phyloP scores from a whole-genome alignment of 345 rosid genomes.

The Salix dunnii region DNA sequence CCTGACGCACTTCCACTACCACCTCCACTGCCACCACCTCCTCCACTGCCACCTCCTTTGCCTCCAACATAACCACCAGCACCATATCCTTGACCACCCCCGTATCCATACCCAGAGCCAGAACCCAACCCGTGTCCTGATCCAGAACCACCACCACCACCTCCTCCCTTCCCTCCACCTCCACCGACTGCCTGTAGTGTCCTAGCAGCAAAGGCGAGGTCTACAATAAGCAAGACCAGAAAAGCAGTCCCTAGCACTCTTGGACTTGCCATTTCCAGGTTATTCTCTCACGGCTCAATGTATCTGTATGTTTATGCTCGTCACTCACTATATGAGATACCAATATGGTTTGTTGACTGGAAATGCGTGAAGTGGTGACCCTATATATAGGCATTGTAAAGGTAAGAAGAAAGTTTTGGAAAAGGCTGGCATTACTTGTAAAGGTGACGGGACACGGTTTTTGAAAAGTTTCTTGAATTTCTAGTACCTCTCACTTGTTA shows the following conservation, averaged over 20 bases:
- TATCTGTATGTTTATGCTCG: not conserved
- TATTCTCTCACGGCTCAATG: not conserved
- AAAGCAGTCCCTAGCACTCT: slow-evolving; percentile 39
- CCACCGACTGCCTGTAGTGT: slow-evolving; percentile 13
- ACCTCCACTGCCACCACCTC: not conserved
- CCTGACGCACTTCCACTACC: slow-evolving; percentile 32
- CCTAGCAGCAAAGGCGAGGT: slow-evolving; percentile 48
- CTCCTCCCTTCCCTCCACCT: slow-evolving; percentile 42
- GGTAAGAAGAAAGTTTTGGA: not conserved
- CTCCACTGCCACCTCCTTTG: not conserved
- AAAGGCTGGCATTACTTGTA: no score
- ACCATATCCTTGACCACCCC: no score
- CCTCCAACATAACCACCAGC: no score
- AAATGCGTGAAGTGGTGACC: slow-evolving; percentile 1
- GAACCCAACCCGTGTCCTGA: slow-evolving; percentile 24
- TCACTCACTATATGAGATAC: not conserved
- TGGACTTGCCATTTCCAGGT: slow-evolving; percentile 19
- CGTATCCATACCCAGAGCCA: slow-evolving; percentile 30
- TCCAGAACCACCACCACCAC: slow-evolving; percentile 29
- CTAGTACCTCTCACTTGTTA: slow-evolving; percentile 5
- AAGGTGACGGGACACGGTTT: no score
- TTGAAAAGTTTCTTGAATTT: not conserved
- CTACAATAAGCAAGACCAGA: slow-evolving; percentile 39
- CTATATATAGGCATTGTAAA: slow-evolving; percentile 13
- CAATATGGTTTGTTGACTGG: not conserved